Percentiles rank a stretch among this genome's conserved stretches.
These are phyloP conservation scores for Phytopythium sindhum DNA, from an alignment of 352 stramenopile genomes.

Conservation along the genomic window DNA sequence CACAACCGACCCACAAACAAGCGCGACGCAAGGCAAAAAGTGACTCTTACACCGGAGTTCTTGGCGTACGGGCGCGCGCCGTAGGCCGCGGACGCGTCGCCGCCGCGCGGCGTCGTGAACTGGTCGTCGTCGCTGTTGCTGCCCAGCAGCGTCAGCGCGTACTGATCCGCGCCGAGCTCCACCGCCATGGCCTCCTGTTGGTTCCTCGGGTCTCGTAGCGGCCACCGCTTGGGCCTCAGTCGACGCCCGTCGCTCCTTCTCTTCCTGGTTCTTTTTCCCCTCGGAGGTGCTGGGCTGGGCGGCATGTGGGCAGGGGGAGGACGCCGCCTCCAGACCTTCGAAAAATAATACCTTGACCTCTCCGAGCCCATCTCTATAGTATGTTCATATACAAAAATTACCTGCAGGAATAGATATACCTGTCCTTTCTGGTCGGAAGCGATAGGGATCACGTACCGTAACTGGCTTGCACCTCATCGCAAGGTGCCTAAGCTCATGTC, in stretches of 20 bases:
- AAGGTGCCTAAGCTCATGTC: not conserved
- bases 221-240: no score
- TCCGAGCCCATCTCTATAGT: not conserved
- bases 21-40: not conserved
- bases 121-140: constrained; percentile 57
- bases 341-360: not conserved
- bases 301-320: not conserved
- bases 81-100: constrained; percentile 25
- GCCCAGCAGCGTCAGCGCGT: constrained; percentile 57
- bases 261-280: constrained; percentile 1
- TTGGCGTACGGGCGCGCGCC: constrained; percentile 62
- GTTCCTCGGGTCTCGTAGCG: no score
- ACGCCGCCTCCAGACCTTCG: constrained; percentile 4
- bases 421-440: not conserved
- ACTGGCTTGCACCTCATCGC: constrained; percentile 9
- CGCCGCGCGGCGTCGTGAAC: constrained; percentile 27
- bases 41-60: constrained; percentile 37
- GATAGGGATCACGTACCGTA: constrained; percentile 8
- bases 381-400: not conserved
- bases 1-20: not conserved
- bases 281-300: not conserved
- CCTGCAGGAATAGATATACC: not conserved
- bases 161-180: constrained; percentile 35
- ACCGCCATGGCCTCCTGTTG: constrained; percentile 25
- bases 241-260: not conserved